Evolutionary conservation across 306 rosid genomes (phyloP), one percentile per base, ranked within the genome.

Genomic region (Oemleria cerasiformis): DNA sequence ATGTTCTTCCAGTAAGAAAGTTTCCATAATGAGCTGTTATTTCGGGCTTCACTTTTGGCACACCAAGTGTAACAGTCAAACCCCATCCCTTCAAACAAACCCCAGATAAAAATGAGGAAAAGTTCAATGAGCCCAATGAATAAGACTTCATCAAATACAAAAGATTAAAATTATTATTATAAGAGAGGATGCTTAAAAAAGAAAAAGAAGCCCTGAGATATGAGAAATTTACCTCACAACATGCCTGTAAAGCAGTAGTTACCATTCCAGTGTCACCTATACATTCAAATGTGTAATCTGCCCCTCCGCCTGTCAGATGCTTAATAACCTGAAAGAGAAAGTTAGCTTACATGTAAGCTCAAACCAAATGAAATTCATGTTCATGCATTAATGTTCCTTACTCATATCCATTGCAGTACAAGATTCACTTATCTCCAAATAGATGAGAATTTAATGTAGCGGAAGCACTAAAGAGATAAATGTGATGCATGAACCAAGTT

Each of bases 201-300:
- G 15, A 23, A 63, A 4, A 43, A 45, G 10, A 8, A 4, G 16
- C 63, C 2, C 17, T 14, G 57, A 49, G 63, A 36, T 13, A 40
- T 10, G 38, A 63, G 81, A 71, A 67, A 20, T 72, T 89, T 85
- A 91, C 99, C 79, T 91, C 96, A 66, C 97, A 89, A 63, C 97
- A 89, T 58, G 99, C 90, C 68, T 87, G 96, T 90, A 94, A 71
- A 49, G 99, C 97, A 14, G 97, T 87, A 74, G 91, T 84, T 71
- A 91, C 77, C 97, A 86, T 85, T 84, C 86, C 88, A n/a, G 99
- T 87, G 76, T 91, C 88, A 6, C 99, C 99, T 21, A 88, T 82
- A 60, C 99, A 91, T 84, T 91, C 99, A 40, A 94, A 94, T 6
- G 90, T 88, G 84, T 89, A 91, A 79, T 94, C 99, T 50, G 97